phyloP scores from a whole-genome alignment of 352 stramenopile species.

The Pythium myriotylum region DNA sequence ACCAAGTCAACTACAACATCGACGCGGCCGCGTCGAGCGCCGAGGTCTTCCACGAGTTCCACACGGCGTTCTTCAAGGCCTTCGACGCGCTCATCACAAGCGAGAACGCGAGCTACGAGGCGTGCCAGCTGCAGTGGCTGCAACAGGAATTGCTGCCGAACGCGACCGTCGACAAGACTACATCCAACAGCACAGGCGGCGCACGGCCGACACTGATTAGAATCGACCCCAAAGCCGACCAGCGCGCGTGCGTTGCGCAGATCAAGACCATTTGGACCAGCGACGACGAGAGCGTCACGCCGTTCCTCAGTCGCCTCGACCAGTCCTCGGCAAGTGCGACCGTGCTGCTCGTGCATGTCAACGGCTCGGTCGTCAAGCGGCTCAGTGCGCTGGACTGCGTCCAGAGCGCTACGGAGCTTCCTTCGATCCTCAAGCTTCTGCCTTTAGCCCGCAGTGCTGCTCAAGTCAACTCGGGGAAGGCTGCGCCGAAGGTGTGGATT shows the following conservation, averaged over 20 bases:
- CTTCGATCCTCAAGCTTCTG: slow-evolving; percentile 67
- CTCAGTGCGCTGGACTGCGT: slow-evolving; percentile 20
- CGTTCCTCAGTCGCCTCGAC: slow-evolving; percentile 59
- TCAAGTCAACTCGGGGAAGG: slow-evolving; percentile 34
- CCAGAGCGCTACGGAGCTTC: slow-evolving; percentile 15
- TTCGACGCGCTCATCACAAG: slow-evolving; percentile 69
- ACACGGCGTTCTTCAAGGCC: slow-evolving; percentile 62
- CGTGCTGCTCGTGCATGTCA: slow-evolving; percentile 61
- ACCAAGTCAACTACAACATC: slow-evolving; percentile 45
- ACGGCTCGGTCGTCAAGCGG: slow-evolving; percentile 27
- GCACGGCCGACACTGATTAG: slow-evolving; percentile 56
- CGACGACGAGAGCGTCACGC: slow-evolving; percentile 44
- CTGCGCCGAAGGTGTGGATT: slow-evolving; percentile 62
- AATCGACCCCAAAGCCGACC: slow-evolving; percentile 36
- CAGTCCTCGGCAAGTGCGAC: slow-evolving; percentile 17
- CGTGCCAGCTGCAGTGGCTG: slow-evolving; percentile 67
- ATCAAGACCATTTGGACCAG: slow-evolving; percentile 43
- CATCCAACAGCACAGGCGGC: neutral
- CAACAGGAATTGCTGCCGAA: slow-evolving; percentile 54
- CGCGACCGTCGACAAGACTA: slow-evolving; percentile 27
- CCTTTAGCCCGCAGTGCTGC: slow-evolving; percentile 43
- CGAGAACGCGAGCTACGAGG: slow-evolving; percentile 54
- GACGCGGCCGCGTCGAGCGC: slow-evolving; percentile 22
- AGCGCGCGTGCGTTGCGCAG: slow-evolving; percentile 46
- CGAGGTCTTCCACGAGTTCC: slow-evolving; percentile 54